Evolutionary conservation across 2,329 filamentous ascomycete genomes (phyloP), one percentile per base, ranked within the genome.

Genomic region (Cucurbitaria berberidis): DNA sequence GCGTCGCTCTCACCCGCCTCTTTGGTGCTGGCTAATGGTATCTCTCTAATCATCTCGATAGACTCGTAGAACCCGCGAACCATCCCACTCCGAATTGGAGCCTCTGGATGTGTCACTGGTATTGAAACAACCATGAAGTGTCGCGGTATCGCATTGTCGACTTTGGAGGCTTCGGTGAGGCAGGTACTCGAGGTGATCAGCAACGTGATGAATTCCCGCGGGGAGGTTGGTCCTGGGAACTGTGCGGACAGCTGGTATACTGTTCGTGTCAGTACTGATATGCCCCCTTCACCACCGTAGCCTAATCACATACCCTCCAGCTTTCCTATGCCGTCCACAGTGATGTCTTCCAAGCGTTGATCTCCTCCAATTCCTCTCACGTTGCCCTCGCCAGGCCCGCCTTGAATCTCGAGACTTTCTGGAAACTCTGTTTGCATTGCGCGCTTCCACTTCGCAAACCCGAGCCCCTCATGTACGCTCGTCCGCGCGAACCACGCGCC

Each of bases 21-120:
- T 18, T 71, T 13, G n/a, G 22, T 27, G 21, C 18, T n/a, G 22
- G 39, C 78, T 9, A 86, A 70, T 0, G 87, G 88, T 13, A 97
- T 83, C 74, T 98, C 93, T 44, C 93, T 83, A 51, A 97, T 93
- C 61, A 96, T 82, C 75, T 98, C 93, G 15, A 97, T 89, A 1
- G 90, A 96, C 77, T 97, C 93, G 69, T 97, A 98, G 59, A 87
- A 82, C 3, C 93, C 93, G 35, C 91, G 84, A 43, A 96, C 90
- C 70, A 88, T 93, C 15, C 90, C 90, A 53, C 84, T 77, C 9
- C 88, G 82, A 11, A 83, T 82, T 18, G 88, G 87, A 29, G 89
- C 88, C 53, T 91, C 86, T 0, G 88, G 86, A 70, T 97, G 92
- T 18, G 83, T 75, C 66, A 91, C 90, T 1, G 93, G 93, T 73